phyloP scores from a whole-genome alignment of 257 asterid genomes.

The Penstemon eatonii region DNA sequence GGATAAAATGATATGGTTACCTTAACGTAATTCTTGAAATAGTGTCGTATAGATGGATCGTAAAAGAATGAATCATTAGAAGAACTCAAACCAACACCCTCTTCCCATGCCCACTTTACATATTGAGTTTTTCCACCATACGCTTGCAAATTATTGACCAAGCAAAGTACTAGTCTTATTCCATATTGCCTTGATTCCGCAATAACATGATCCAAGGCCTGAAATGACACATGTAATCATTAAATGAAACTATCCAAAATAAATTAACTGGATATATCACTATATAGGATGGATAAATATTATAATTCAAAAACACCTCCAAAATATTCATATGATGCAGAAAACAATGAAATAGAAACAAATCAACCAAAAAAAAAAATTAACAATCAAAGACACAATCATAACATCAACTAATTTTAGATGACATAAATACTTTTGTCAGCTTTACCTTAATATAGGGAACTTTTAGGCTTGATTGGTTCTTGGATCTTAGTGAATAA shows the following conservation, averaged over 20 bases:
- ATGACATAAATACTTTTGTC: slow-evolving; percentile 10
- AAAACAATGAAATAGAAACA: not conserved
- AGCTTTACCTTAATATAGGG: slow-evolving; percentile 6
- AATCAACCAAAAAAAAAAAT: slow-evolving; percentile 18
- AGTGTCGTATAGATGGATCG: slow-evolving; percentile 86
- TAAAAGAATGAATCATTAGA: slow-evolving; percentile 97
- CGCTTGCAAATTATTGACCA: slow-evolving; percentile 95
- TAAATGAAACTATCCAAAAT: slow-evolving; percentile 22
- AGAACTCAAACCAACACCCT: slow-evolving; percentile 88
- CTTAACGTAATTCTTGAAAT: slow-evolving; percentile 86
- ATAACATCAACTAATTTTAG: slow-evolving; percentile 18
- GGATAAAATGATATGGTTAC: slow-evolving; percentile 42
- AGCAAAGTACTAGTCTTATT: slow-evolving; percentile 68
- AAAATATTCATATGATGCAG: not conserved
- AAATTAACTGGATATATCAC: slow-evolving; percentile 12
- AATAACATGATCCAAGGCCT: slow-evolving; percentile 95
- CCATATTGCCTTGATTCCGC: slow-evolving; percentile 81
- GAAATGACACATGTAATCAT: slow-evolving; percentile 22
- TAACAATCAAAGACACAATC: slow-evolving; percentile 11
- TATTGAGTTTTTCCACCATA: slow-evolving; percentile 96
- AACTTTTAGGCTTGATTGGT: not conserved
- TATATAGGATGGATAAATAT: not conserved
- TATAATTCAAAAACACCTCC: slow-evolving; percentile 6
- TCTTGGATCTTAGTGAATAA: too few species aligned
- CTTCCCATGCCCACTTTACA: slow-evolving; percentile 99